Base-by-base conservation (phyloP, 129 eudicot species). In the Flaveria robusta region DNA sequence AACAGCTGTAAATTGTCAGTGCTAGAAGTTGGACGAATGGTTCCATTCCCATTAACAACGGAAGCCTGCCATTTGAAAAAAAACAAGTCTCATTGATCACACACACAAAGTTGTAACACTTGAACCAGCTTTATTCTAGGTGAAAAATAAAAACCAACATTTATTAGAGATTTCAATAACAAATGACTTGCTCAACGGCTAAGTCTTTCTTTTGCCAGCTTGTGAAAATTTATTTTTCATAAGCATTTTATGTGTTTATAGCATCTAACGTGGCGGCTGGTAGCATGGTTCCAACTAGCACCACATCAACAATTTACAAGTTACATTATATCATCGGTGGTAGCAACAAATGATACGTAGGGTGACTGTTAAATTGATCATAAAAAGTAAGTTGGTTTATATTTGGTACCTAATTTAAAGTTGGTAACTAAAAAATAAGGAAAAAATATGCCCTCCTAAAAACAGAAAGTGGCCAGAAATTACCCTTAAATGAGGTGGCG, bases 401-500 rank as follows among this genome's bases (percentile, higher is more conserved):
- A 14, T 5, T 63, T 1, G 29, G 20, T 22, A 9, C 43, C 45
- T 14, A 27, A 63, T 15, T 60, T 27, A 31, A 27, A 26, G 67
- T 29, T 63, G 45, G 45, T 3, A 4, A 63, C 12, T 15, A 63
- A 29, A n/a, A n/a, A 63, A 27, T 27, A 10, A 15, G 23, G 39
- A 63, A 63, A 8, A 63, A 63, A 7, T 12, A 0, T 60, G 3
- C 67, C 19, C 39, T 60, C 26, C 7, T 2, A 54, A 34, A 16
- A 72, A 39, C 10, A n/a, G n/a, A 41, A 73, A 58, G 26, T 13
- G 41, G 42, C 0, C 9, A 7, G 54, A 73, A 58, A 51, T 71
- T 46, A 89, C 96, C 90, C 81, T 79, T 15, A 85, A 71, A 51
- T 47, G 82, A 51, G 74, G 42, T 13, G 62, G 86, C 23, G 78